These are phyloP conservation scores for Stagonosporopsis cucurbitacearum DNA, from an alignment of 2,329 filamentous ascomycete genomes.

Conservation along the genomic window DNA sequence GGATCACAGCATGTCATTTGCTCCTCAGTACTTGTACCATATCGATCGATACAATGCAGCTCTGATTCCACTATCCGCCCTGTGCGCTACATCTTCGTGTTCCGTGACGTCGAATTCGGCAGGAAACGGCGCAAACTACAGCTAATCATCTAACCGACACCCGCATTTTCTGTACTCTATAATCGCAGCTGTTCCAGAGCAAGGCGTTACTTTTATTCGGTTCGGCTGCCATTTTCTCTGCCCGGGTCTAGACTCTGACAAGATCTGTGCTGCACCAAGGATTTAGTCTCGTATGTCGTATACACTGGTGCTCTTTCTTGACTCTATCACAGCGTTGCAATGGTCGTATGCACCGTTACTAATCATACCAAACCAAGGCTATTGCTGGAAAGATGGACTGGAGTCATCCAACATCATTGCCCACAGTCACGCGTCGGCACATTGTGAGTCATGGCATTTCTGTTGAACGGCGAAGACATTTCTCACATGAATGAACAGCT, in stretches of 20 bases:
- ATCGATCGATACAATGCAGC: slow-evolving; percentile 40
- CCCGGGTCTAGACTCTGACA: background rate
- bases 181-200: background rate
- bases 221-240: background rate
- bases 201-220: background rate
- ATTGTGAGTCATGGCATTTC: background rate
- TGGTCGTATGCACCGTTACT: background rate
- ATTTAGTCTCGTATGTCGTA: too few species aligned
- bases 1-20: slow-evolving; percentile 34
- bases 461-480: background rate
- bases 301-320: background rate
- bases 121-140: background rate
- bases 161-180: background rate
- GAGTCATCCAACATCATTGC: background rate
- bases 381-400: background rate
- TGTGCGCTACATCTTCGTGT: too few species aligned
- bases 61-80: slow-evolving; percentile 23
- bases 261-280: too few species aligned
- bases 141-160: too few species aligned
- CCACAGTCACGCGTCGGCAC: background rate
- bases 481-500: background rate
- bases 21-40: slow-evolving; percentile 39
- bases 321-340: background rate
- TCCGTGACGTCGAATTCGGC: background rate
- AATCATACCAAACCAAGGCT: background rate